Evolutionary conservation across 2,329 filamentous ascomycete species (phyloP).

Genomic region (Penicillium sp.): DNA sequence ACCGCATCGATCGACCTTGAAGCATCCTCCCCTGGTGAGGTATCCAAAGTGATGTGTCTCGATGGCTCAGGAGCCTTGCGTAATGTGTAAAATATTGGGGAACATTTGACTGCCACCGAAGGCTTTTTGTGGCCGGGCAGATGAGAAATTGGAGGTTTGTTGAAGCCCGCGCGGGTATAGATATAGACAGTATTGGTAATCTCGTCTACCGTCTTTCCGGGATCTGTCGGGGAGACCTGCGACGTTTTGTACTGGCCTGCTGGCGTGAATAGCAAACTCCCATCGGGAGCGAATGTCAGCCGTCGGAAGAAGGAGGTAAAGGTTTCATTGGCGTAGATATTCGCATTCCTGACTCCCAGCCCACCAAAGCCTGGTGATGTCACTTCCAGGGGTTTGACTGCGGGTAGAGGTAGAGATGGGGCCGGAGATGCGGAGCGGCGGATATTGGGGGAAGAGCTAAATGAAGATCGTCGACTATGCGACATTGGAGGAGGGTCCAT

Average conservation of each 20-base stretch:
- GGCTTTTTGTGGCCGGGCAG: slow-evolving; percentile 98
- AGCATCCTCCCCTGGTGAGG: slow-evolving; percentile 81
- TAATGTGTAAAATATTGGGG: slow-evolving; percentile 83
- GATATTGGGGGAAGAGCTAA: slow-evolving; percentile 75
- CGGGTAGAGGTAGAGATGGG: slow-evolving; percentile 89
- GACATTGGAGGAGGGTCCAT: slow-evolving; percentile 97
- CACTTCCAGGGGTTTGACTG: slow-evolving; percentile 90
- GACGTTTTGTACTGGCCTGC: slow-evolving; percentile 93
- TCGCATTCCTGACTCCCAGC: slow-evolving; percentile 78
- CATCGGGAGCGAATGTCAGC: slow-evolving; percentile 92
- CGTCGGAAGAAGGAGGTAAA: slow-evolving; percentile 96
- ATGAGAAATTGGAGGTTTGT: slow-evolving; percentile 93
- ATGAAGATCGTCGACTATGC: slow-evolving; percentile 92
- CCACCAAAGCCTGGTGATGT: slow-evolving; percentile 74
- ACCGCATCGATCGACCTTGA: slow-evolving; percentile 83
- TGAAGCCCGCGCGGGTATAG: slow-evolving; percentile 93
- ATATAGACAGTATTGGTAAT: slow-evolving; percentile 98
- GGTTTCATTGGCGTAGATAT: slow-evolving; percentile 94
- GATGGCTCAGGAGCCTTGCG: slow-evolving; percentile 72
- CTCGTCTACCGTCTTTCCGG: slow-evolving; percentile 77
- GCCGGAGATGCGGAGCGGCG: slow-evolving; percentile 90
- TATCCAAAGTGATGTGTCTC: slow-evolving; percentile 93
- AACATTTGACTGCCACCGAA: slow-evolving; percentile 93
- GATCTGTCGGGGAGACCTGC: slow-evolving; percentile 68
- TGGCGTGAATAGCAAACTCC: slow-evolving; percentile 89